Conservation (phyloP, 768 basidiomycete species). For the Calocera viscosa region DNA sequence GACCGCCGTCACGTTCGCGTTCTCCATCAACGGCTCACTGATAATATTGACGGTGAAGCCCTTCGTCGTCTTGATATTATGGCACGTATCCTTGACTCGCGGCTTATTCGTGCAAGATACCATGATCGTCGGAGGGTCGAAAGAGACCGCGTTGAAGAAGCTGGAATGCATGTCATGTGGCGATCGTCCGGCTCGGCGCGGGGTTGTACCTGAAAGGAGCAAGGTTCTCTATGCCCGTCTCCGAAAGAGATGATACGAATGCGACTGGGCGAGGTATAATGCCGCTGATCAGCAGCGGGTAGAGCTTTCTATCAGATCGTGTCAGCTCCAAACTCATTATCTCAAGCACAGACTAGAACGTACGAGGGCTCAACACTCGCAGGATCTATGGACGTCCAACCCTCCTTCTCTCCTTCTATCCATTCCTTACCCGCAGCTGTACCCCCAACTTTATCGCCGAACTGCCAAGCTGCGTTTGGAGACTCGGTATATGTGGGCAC, state of each 20-base stretch:
- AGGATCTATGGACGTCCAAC: conserved; percentile 2
- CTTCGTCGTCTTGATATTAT: conserved; percentile 51
- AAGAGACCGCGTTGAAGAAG: conserved; percentile 52
- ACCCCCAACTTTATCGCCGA: conserved; percentile 7
- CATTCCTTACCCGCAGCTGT: background rate
- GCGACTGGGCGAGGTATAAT: conserved; percentile 57
- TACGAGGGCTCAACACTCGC: conserved; percentile 2
- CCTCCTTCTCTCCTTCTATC: background rate
- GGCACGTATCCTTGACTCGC: conserved; percentile 37
- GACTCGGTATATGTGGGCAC: conserved; percentile 9
- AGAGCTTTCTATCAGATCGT: conserved; percentile 25
- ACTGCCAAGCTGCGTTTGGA: conserved; percentile 12
- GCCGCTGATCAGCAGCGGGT: conserved; percentile 44
- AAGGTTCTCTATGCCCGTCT: conserved; percentile 42
- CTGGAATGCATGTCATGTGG: conserved; percentile 25
- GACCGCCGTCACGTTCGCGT: conserved; percentile 43
- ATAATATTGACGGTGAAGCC: conserved; percentile 64
- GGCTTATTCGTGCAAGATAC: conserved; percentile 42
- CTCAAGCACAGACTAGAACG: background rate
- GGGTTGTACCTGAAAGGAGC: conserved; percentile 48
- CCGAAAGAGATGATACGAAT: conserved; percentile 49
- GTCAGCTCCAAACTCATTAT: background rate
- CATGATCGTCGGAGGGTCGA: conserved; percentile 54
- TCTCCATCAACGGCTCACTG: conserved; percentile 49
- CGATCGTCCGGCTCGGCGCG: background rate